These are phyloP conservation scores for Sporothrix luriei DNA, from an alignment of 2,329 filamentous ascomycete species.

Conservation along the genomic window DNA sequence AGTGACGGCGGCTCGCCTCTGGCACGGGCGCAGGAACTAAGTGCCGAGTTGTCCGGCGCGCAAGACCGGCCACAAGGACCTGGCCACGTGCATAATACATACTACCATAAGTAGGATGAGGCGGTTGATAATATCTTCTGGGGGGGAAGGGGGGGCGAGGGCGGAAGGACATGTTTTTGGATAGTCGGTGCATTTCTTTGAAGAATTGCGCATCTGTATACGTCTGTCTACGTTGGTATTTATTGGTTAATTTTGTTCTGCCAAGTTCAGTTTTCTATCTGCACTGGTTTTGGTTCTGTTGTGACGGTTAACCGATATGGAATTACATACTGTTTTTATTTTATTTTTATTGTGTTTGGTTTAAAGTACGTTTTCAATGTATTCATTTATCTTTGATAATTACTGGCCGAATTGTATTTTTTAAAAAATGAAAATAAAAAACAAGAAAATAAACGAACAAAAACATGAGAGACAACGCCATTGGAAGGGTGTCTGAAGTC, in stretches of 20 bases:
- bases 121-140: too few relatives aligned
- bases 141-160: background rate
- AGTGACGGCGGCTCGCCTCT: constrained; percentile 6
- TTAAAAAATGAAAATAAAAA: too few relatives aligned
- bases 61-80: background rate
- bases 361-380: background rate
- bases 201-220: background rate
- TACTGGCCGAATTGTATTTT: too few relatives aligned
- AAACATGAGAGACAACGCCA: too few relatives aligned
- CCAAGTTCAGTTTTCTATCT: background rate
- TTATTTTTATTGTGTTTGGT: too few relatives aligned
- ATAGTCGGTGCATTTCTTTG: background rate
- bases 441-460: too few relatives aligned
- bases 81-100: constrained; percentile 29
- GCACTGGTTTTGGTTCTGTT: too few relatives aligned
- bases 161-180: background rate
- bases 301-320: too few relatives aligned
- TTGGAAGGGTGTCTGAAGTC: too few relatives aligned
- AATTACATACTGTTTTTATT: too few relatives aligned
- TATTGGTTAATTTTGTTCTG: background rate
- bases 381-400: background rate
- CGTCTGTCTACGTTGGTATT: background rate
- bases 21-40: constrained; percentile 30
- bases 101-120: constrained; percentile 31
- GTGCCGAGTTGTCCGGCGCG: constrained; percentile 1